These are phyloP conservation scores for Malbranchea cinnamomea DNA, from an alignment of 2,329 filamentous ascomycete genomes.

Conservation along the genomic window DNA sequence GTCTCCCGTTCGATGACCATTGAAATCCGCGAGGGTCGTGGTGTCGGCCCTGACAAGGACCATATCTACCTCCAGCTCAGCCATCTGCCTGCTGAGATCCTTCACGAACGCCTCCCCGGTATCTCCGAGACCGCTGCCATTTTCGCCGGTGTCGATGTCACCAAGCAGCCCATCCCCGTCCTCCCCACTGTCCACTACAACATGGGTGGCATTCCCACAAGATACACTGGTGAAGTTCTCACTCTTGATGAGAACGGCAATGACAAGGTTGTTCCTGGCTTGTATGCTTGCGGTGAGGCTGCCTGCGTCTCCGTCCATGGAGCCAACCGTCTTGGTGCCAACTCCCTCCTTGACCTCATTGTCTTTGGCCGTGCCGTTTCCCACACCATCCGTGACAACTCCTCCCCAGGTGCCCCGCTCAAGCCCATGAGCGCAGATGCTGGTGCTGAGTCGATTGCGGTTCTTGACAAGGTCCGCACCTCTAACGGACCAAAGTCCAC, in stretches of 20 bases:
- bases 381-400: constrained; percentile 92
- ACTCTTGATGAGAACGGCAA: constrained; percentile 74
- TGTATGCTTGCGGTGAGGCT: constrained; percentile 94
- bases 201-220: constrained; percentile 98
- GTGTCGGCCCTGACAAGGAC: constrained; percentile 93
- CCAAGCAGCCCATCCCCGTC: constrained; percentile 92
- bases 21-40: constrained; percentile 93
- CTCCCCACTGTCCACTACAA: constrained; percentile 98
- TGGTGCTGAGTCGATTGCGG: constrained; percentile 71
- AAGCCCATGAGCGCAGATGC: constrained; percentile 71
- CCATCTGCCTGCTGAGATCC: constrained; percentile 80
- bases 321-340: constrained; percentile 93
- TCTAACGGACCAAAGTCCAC: constrained; percentile 76
- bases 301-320: constrained; percentile 97
- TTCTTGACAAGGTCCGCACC: constrained; percentile 73
- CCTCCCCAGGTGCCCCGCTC: constrained; percentile 66
- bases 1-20: constrained; percentile 96
- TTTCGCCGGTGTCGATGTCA: constrained; percentile 92
- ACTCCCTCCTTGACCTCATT: constrained; percentile 92
- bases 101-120: constrained; percentile 91
- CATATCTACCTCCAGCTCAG: constrained; percentile 97
- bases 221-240: constrained; percentile 91
- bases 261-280: constrained; percentile 83
- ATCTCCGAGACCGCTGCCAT: constrained; percentile 98
- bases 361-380: constrained; percentile 96